A percentile compares a stretch with the other conserved stretches of the same genome.
Conservation (phyloP, 352 stramenopile genomes). For the Halophytophthora batemanensis region DNA sequence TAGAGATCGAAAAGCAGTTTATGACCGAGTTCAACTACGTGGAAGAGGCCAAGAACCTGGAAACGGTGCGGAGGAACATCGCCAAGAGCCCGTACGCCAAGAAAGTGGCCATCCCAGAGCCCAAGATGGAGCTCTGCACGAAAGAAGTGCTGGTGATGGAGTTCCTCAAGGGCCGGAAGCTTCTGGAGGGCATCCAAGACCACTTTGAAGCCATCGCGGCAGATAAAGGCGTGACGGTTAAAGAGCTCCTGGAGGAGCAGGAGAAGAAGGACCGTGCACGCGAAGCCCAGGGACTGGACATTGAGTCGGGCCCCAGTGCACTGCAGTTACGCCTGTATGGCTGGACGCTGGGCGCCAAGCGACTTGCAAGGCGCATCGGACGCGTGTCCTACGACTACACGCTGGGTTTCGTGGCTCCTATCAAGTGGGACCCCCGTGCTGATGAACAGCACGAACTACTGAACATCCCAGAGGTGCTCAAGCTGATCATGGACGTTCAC, state of each 20-base stretch:
- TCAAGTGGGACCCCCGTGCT: conserved; percentile 29
- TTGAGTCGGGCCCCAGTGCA: conserved; percentile 66
- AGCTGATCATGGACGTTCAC: conserved; percentile 88
- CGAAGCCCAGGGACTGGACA: conserved; percentile 56
- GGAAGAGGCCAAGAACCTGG: conserved; percentile 90
- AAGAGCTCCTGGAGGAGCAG: conserved; percentile 82
- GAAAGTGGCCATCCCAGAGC: conserved; percentile 80
- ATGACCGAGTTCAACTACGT: conserved; percentile 98
- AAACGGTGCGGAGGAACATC: conserved; percentile 88
- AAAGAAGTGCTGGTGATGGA: conserved; percentile 97
- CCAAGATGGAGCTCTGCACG: conserved; percentile 88
- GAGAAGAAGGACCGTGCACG: conserved; percentile 66
- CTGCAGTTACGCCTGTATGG: conserved; percentile 56
- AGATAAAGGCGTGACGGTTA: conserved; percentile 80
- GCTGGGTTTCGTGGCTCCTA: conserved; percentile 69
- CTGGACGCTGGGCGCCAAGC: conserved; percentile 40
- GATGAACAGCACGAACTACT: conserved; percentile 56
- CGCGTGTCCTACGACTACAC: conserved; percentile 81
- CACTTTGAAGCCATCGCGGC: conserved; percentile 89
- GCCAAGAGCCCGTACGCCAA: conserved; percentile 65
- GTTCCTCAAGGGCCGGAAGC: conserved; percentile 85
- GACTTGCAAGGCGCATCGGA: conserved; percentile 30
- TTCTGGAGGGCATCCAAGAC: conserved; percentile 86
- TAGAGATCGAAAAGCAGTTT: conserved; percentile 97
- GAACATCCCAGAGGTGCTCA: conserved; percentile 81